Base-by-base conservation (phyloP, 768 basidiomycete species). In the Mycena kentingensis region DNA sequence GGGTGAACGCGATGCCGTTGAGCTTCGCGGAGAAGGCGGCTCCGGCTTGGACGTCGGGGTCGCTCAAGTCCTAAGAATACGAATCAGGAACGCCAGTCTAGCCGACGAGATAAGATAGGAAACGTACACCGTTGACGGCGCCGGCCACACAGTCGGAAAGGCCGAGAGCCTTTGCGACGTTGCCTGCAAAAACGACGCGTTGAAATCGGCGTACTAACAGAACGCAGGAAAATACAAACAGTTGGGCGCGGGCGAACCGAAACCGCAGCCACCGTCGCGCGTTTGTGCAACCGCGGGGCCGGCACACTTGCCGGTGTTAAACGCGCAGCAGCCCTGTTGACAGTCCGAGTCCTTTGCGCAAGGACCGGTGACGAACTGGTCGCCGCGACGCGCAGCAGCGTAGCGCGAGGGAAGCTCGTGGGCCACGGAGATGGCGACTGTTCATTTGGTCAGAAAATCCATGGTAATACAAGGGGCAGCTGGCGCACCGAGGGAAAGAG, bases 181-280 rank as follows among this genome's bases (percentile, higher is more conserved):
- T 42, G 41, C 41, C n/a, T n/a, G n/a, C n/a, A n/a, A n/a, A n/a
- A n/a, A n/a, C n/a, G n/a, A n/a, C n/a, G n/a, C n/a, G n/a, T n/a
- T n/a, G n/a, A n/a, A n/a, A n/a, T n/a, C n/a, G n/a, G n/a, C n/a
- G n/a, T n/a, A n/a, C n/a, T 8, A 16, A 8, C 16, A 8, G 31
- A 32, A 16, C 31, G 31, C 31, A 32, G 31, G 10, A 32, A 16
- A 8, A 32, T 8, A 8, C 10, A 8, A 8, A 16, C 31, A 42
- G 57, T 61, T 61, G 48, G 60, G 57, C 13, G 32, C 13, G 16
- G 60, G 28, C 48, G 54, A 43, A 35, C 60, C 60, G 49, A 52
- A 53, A 34, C 60, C 60, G 39, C 60, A 61, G 24, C 60, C 60
- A 28, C 60, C 60, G 42, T 61, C 60, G 35, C 57, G 57, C 29